These are phyloP conservation scores for Mortierella sp. DNA, from an alignment of 371 early-diverging fungal genomes.

Conservation along the genomic window DNA sequence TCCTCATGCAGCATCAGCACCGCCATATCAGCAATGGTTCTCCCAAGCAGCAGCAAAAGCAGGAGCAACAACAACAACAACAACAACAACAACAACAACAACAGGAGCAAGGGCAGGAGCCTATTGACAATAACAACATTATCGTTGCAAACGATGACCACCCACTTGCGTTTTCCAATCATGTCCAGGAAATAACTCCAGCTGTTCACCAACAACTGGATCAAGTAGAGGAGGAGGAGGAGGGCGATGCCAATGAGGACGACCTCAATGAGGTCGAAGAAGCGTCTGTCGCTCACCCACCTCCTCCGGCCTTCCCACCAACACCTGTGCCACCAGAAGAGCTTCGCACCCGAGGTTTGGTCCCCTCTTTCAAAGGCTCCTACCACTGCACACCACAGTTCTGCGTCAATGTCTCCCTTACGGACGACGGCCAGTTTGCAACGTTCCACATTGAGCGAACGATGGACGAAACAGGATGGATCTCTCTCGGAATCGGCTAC, in stretches of 20 bases:
- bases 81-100: not conserved
- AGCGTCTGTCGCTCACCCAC: not conserved
- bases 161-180: not conserved
- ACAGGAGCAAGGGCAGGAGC: not conserved
- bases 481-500: constrained; percentile 50
- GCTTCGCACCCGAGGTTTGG: constrained; percentile 27
- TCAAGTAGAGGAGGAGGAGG: not conserved
- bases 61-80: not conserved
- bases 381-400: constrained; percentile 50
- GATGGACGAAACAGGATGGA: constrained; percentile 39
- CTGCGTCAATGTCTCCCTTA: constrained; percentile 47
- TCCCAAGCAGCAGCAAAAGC: not conserved
- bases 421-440: constrained; percentile 42
- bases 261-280: not conserved
- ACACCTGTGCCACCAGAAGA: constrained; percentile 19
- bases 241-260: no score
- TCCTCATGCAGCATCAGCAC: constrained; percentile 25
- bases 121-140: no score
- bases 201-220: not conserved
- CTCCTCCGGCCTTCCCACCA: not conserved
- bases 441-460: constrained; percentile 54
- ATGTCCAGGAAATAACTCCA: not conserved
- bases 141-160: not conserved
- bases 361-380: constrained; percentile 33
- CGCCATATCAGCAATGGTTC: constrained; percentile 17